phyloP scores from a whole-genome alignment of 73 alveolate genomes.

The Paramecium pentaurelia region DNA sequence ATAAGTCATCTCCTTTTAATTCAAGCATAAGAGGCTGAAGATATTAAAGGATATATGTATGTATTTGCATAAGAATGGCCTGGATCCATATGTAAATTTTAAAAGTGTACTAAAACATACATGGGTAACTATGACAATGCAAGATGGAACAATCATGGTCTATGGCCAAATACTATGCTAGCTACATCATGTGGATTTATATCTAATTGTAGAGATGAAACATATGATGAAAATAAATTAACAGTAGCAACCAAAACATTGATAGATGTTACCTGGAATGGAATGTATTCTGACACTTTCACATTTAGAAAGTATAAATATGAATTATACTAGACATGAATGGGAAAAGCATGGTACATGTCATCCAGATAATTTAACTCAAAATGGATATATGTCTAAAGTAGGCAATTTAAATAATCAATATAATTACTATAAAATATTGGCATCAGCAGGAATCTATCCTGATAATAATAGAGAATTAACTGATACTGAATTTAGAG shows the following conservation, averaged over 20 bases:
- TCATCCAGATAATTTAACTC: neutral
- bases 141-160: slow-evolving; percentile 56
- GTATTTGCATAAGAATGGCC: slow-evolving; percentile 63
- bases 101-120: slow-evolving; percentile 18
- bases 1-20: neutral
- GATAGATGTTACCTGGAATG: slow-evolving; percentile 48
- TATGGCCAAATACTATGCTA: slow-evolving; percentile 54
- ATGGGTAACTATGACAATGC: slow-evolving; percentile 52
- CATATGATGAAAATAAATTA: neutral
- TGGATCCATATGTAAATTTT: slow-evolving; percentile 48
- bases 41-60: neutral
- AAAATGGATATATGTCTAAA: slow-evolving; percentile 32
- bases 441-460: slow-evolving; percentile 32
- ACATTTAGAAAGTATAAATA: slow-evolving; percentile 26
- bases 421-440: slow-evolving; percentile 39
- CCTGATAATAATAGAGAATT: neutral
- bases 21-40: neutral
- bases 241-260: slow-evolving; percentile 6
- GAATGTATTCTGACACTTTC: slow-evolving; percentile 40
- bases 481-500: neutral
- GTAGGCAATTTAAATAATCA: slow-evolving; percentile 3
- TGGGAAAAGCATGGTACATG: slow-evolving; percentile 63
- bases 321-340: slow-evolving; percentile 16
- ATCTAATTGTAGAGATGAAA: slow-evolving; percentile 1
- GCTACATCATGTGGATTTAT: slow-evolving; percentile 38